phyloP scores from a whole-genome alignment of 768 basidiomycete species.

The Boletus subparvulus region DNA sequence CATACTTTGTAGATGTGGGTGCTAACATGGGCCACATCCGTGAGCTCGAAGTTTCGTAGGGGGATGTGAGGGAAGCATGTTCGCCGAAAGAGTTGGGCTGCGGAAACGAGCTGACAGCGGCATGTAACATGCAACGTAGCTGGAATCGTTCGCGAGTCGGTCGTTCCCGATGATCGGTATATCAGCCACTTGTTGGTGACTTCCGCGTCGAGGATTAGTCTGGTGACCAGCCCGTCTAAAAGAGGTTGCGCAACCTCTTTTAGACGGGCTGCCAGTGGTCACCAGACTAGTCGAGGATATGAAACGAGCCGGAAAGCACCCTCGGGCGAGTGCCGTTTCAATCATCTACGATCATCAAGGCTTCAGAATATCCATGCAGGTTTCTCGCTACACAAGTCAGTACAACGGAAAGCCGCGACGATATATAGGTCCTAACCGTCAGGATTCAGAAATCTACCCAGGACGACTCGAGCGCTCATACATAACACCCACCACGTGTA shows the following conservation, averaged over 20 bases:
- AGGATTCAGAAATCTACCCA: not conserved
- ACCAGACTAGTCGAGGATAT: too few relatives aligned
- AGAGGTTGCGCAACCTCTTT: too few relatives aligned
- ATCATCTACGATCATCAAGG: too few relatives aligned
- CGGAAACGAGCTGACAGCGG: slow-evolving; percentile 19
- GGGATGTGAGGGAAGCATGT: slow-evolving; percentile 6
- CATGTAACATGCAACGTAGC: slow-evolving; percentile 15
- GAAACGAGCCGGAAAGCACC: too few relatives aligned
- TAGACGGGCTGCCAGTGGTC: too few relatives aligned
- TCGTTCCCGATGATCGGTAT: not conserved
- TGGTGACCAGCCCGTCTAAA: too few relatives aligned
- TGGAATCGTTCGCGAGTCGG: not conserved
- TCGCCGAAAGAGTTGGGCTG: slow-evolving; percentile 15
- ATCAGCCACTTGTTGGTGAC: not conserved
- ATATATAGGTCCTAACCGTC: too few relatives aligned
- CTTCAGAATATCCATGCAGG: too few relatives aligned
- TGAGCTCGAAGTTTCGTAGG: slow-evolving; percentile 74
- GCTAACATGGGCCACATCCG: slow-evolving; percentile 53
- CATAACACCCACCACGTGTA: not conserved
- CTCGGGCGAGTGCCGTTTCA: too few relatives aligned
- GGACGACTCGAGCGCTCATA: not conserved
- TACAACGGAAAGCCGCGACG: too few relatives aligned
- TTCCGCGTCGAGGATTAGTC: too few relatives aligned
- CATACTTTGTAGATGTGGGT: slow-evolving; percentile 6
- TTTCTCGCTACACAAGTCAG: too few relatives aligned